phyloP scores from a whole-genome alignment of 2,329 filamentous ascomycete genomes.

The Simplicillium sp. region DNA sequence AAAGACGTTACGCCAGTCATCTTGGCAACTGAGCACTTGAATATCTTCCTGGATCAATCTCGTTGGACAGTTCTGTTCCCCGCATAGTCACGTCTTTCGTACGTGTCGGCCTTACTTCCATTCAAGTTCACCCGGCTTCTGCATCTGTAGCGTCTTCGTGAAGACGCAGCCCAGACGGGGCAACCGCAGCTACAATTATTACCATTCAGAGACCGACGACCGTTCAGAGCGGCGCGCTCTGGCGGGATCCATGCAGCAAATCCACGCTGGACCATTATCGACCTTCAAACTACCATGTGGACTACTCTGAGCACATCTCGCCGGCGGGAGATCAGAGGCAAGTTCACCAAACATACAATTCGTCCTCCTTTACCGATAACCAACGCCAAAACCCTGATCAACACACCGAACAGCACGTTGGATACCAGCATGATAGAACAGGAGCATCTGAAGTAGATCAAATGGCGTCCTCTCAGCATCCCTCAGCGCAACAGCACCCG shows the following conservation, averaged over 20 bases:
- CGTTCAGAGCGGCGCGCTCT: constrained; percentile 70
- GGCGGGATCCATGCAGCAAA: constrained; percentile 65
- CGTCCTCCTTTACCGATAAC: constrained; percentile 24
- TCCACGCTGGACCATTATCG: constrained; percentile 67
- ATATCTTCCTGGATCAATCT: too few species aligned
- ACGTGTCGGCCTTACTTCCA: not conserved
- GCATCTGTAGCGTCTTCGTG: not conserved
- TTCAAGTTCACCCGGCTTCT: not conserved
- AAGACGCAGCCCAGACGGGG: constrained; percentile 41
- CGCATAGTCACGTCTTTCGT: too few species aligned
- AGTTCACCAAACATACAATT: constrained; percentile 53
- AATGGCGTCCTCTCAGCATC: not conserved
- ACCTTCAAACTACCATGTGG: constrained; percentile 65
- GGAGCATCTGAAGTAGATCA: constrained; percentile 10
- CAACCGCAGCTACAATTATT: constrained; percentile 44
- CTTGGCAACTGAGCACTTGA: too few species aligned
- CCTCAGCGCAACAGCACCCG: too few species aligned
- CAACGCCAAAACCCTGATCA: constrained; percentile 22
- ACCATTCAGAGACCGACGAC: constrained; percentile 54
- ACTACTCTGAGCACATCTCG: constrained; percentile 60
- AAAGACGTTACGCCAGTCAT: too few species aligned
- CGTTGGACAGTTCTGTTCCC: too few species aligned
- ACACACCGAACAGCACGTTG: constrained; percentile 14
- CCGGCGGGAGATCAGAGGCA: constrained; percentile 57
- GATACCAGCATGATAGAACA: constrained; percentile 7